Conservation (phyloP, 1,139 yeast genomes). For the Hansenula anomala region DNA sequence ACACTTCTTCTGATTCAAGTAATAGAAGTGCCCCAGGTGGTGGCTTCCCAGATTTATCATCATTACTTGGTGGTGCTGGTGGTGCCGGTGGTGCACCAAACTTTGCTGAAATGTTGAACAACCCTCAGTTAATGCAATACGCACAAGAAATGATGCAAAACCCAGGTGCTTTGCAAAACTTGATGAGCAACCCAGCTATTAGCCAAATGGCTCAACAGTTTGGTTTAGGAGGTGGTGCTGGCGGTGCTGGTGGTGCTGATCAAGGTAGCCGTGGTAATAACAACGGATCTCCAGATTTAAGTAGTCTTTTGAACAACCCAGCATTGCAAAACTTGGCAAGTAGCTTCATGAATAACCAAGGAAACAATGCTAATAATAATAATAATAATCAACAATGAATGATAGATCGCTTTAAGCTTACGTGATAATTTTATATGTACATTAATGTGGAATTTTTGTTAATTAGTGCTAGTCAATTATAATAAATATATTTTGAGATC, state of each 20-base stretch:
- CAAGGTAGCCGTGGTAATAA: conserved; percentile 22
- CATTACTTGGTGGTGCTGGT: conserved; percentile 55
- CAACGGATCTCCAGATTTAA: conserved; percentile 46
- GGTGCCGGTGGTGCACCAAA: conserved; percentile 61
- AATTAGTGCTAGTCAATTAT: not conserved
- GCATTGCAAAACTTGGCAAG: conserved; percentile 65
- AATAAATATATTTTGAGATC: too few species aligned
- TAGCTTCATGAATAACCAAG: conserved; percentile 40
- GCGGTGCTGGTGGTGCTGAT: conserved; percentile 8
- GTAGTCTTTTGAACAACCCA: conserved; percentile 77
- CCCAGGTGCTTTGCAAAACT: conserved; percentile 70
- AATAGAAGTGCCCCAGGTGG: conserved; percentile 34
- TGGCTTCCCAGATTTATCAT: conserved; percentile 69
- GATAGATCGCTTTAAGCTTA: conserved; percentile 2
- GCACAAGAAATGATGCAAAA: conserved; percentile 92
- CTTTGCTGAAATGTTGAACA: conserved; percentile 63
- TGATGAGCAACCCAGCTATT: conserved; percentile 79
- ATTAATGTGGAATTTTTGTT: too few species aligned
- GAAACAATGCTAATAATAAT: conserved; percentile 6
- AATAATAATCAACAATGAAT: conserved; percentile 3
- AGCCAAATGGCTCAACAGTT: conserved; percentile 72
- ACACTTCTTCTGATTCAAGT: conserved; percentile 22
- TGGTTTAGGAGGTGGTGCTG: conserved; percentile 45
- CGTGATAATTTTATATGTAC: not conserved
- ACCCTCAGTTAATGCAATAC: conserved; percentile 89